Conservation (phyloP, 495 filamentous ascomycete species). For the Zalerion maritima region DNA sequence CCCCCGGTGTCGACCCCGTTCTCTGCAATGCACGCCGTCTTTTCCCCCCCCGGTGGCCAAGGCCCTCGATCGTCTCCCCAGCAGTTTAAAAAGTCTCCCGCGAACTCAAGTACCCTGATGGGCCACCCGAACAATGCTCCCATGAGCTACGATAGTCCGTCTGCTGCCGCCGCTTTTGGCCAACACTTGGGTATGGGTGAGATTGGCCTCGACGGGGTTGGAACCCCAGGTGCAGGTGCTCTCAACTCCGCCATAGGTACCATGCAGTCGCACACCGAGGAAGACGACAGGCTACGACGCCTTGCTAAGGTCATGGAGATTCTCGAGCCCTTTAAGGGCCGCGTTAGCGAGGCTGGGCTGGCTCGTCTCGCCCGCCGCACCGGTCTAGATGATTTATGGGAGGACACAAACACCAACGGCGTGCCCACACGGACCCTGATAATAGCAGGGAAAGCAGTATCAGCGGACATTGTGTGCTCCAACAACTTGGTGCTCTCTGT, state of each 20-base stretch:
- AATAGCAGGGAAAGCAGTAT: constrained; percentile 52
- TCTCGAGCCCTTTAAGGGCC: constrained; percentile 29
- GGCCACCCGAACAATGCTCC: constrained; percentile 20
- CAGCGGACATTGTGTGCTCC: constrained; percentile 38
- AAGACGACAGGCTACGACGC: constrained; percentile 42
- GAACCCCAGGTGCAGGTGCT: constrained; percentile 16
- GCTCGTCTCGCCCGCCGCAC: constrained; percentile 58
- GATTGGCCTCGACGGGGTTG: constrained; percentile 24
- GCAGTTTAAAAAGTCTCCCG: constrained; percentile 40
- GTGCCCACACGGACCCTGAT: constrained; percentile 40
- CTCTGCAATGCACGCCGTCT: constrained; percentile 31
- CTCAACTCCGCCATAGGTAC: constrained; percentile 12
- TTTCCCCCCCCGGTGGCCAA: constrained; percentile 29
- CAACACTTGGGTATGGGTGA: constrained; percentile 25
- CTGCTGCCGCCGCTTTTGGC: constrained; percentile 33
- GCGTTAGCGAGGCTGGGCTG: constrained; percentile 69
- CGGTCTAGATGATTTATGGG: constrained; percentile 60
- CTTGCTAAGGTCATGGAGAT: constrained; percentile 38
- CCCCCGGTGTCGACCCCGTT: constrained; percentile 42
- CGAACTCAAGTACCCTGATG: constrained; percentile 20
- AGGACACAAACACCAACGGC: constrained; percentile 28
- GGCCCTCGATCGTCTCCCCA: constrained; percentile 37
- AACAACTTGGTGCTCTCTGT: constrained; percentile 36
- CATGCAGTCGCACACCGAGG: constrained; percentile 36
- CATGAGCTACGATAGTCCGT: constrained; percentile 39